Evolutionary conservation across 2,329 filamentous ascomycete genomes (phyloP).

Genomic region (Aspergillus novoparasiticus): DNA sequence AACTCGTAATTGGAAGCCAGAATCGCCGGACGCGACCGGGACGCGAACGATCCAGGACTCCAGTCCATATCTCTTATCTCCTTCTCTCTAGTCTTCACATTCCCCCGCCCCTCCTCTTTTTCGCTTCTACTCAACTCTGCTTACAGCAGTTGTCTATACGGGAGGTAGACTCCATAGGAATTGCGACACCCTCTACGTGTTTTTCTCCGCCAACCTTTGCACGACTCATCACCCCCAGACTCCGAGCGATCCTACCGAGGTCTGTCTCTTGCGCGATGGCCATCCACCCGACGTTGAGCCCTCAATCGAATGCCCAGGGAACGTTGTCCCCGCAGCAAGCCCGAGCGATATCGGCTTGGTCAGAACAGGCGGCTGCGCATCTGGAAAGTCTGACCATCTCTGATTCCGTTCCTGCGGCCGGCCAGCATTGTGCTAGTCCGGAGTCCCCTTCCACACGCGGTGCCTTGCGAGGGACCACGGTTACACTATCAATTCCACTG

Average conservation of each 20-base stretch:
- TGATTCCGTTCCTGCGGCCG: slow-evolving; percentile 23
- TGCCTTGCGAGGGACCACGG: slow-evolving; percentile 55
- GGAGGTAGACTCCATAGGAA: background rate
- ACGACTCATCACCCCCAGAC: background rate
- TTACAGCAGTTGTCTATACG: background rate
- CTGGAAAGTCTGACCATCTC: slow-evolving; percentile 39
- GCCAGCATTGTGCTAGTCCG: slow-evolving; percentile 51
- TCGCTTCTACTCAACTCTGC: background rate
- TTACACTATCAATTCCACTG: slow-evolving; percentile 73
- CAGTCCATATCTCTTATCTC: background rate
- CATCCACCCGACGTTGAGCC: slow-evolving; percentile 42
- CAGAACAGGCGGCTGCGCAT: slow-evolving; percentile 48
- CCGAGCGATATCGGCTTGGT: slow-evolving; percentile 70
- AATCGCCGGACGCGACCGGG: background rate
- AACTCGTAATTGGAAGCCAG: slow-evolving; percentile 5
- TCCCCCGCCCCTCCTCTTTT: background rate
- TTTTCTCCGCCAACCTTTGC: background rate
- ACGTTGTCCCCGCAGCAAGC: slow-evolving; percentile 41
- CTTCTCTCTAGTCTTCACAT: background rate
- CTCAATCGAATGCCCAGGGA: slow-evolving; percentile 26
- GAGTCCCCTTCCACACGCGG: slow-evolving; percentile 56
- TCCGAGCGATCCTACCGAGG: background rate
- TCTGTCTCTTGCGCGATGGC: slow-evolving; percentile 36
- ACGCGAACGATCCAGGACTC: background rate
- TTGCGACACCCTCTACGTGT: background rate